These are phyloP conservation scores for Apiospora sp. DNA, from an alignment of 2,329 filamentous ascomycete species.

Conservation along the genomic window DNA sequence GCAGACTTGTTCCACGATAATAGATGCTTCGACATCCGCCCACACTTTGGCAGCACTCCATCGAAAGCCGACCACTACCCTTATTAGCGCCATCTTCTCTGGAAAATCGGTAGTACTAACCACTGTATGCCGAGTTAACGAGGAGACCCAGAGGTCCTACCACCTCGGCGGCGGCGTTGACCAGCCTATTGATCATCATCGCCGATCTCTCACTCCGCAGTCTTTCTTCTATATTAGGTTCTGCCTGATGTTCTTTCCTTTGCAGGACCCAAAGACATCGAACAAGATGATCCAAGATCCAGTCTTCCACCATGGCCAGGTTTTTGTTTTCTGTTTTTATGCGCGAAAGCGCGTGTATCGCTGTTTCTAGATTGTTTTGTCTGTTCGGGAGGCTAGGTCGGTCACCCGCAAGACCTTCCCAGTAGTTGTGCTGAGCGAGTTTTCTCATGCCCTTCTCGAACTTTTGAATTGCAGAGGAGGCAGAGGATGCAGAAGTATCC, in stretches of 20 bases:
- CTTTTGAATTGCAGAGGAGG: not conserved
- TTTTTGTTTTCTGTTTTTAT: constrained; percentile 2
- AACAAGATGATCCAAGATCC: not conserved
- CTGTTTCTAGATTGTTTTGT: not conserved
- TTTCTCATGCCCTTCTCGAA: not conserved
- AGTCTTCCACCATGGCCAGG: not conserved
- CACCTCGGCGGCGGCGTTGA: not conserved
- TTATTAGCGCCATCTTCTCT: not conserved
- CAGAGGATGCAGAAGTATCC: not conserved
- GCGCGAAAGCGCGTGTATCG: not conserved
- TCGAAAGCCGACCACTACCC: not conserved
- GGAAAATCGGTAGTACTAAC: not conserved
- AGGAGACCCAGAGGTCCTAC: not conserved
- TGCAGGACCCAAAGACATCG: not conserved
- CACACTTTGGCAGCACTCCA: not conserved
- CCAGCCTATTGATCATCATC: not conserved
- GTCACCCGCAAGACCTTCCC: not conserved
- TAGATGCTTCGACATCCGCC: not conserved
- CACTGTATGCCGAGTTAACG: not conserved
- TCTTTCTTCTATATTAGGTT: not conserved
- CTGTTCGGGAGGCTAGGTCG: constrained; percentile 1
- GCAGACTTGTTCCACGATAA: not conserved
- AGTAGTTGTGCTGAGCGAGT: not conserved
- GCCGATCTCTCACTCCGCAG: not conserved
- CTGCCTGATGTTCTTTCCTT: not conserved